Evolutionary conservation across 2,329 filamentous ascomycete species (phyloP).

Genomic region (Fusarium citri): DNA sequence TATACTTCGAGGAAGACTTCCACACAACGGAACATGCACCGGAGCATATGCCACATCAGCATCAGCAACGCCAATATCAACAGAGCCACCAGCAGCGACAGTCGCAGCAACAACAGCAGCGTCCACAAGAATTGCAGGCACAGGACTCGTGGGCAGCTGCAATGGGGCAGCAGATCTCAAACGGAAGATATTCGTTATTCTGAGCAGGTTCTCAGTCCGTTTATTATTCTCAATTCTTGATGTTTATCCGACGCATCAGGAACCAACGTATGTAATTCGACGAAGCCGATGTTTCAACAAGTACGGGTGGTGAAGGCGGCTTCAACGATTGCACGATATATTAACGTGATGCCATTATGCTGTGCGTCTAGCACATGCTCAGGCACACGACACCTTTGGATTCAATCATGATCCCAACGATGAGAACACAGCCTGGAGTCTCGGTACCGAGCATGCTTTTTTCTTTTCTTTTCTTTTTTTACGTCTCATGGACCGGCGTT

Average conservation of each 20-base stretch:
- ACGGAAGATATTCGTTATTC: constrained; percentile 50
- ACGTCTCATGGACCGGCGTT: constrained; percentile 42
- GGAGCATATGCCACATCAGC: constrained; percentile 44
- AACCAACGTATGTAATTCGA: constrained; percentile 18
- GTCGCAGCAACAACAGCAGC: constrained; percentile 27
- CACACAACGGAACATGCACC: constrained; percentile 55
- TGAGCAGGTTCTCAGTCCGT: constrained; percentile 41
- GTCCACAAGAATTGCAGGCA: constrained; percentile 37
- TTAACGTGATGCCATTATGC: constrained; percentile 7
- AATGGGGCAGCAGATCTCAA: constrained; percentile 46
- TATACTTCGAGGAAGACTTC: constrained; percentile 60
- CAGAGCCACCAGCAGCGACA: constrained; percentile 28
- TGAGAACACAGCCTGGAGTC: constrained; percentile 40
- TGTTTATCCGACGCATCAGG: background rate
- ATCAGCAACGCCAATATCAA: constrained; percentile 29
- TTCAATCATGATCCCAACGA: constrained; percentile 24
- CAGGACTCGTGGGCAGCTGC: constrained; percentile 54
- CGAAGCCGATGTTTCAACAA: constrained; percentile 22
- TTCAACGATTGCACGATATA: constrained; percentile 34
- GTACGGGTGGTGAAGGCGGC: constrained; percentile 16
- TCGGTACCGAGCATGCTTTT: constrained; percentile 32
- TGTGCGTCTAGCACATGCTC: background rate
- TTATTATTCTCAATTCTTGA: constrained; percentile 21
- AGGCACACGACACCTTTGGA: constrained; percentile 11
- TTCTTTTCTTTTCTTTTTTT: constrained; percentile 22